phyloP scores from a whole-genome alignment of 2,329 filamentous ascomycete genomes.

The Aspergillus phoenicis region DNA sequence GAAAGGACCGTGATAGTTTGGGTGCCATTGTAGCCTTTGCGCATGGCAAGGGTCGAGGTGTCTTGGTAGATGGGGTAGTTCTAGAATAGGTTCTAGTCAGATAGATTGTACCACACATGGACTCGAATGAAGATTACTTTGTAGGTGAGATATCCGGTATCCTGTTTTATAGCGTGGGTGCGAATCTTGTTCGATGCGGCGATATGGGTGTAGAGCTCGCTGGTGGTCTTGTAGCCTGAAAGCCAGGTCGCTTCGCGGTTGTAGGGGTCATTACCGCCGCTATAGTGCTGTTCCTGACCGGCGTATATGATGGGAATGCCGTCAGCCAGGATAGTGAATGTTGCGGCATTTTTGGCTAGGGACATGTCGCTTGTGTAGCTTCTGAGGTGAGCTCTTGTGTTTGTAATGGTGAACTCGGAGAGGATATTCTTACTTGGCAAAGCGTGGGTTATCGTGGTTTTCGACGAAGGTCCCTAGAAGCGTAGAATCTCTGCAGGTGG shows the following conservation, averaged over 20 bases:
- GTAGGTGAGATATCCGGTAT: slow-evolving; percentile 45
- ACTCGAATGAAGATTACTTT: slow-evolving; percentile 23
- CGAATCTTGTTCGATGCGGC: slow-evolving; percentile 55
- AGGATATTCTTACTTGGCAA: slow-evolving; percentile 40
- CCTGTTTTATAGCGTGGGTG: slow-evolving; percentile 43
- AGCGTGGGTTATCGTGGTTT: slow-evolving; percentile 64
- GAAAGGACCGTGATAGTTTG: slow-evolving; percentile 47
- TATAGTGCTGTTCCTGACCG: slow-evolving; percentile 67
- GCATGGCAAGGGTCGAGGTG: slow-evolving; percentile 46
- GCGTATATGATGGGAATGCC: slow-evolving; percentile 69
- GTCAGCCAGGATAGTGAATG: slow-evolving; percentile 61
- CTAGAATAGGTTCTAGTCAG: slow-evolving; percentile 14
- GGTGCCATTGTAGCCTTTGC: slow-evolving; percentile 44
- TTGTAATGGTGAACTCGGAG: neutral
- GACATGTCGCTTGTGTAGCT: slow-evolving; percentile 37
- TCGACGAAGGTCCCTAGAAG: slow-evolving; percentile 60
- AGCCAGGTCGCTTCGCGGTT: slow-evolving; percentile 63
- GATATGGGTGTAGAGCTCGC: slow-evolving; percentile 55
- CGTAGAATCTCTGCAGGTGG: slow-evolving; percentile 47
- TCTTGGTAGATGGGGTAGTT: slow-evolving; percentile 49
- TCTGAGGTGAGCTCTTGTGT: neutral
- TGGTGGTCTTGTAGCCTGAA: slow-evolving; percentile 51
- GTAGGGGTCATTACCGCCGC: slow-evolving; percentile 53
- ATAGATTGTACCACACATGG: neutral
- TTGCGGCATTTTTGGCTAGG: slow-evolving; percentile 63